Base-by-base conservation (phyloP, 1,284 basidiomycete genomes). In the Neolentinus lepideus region DNA sequence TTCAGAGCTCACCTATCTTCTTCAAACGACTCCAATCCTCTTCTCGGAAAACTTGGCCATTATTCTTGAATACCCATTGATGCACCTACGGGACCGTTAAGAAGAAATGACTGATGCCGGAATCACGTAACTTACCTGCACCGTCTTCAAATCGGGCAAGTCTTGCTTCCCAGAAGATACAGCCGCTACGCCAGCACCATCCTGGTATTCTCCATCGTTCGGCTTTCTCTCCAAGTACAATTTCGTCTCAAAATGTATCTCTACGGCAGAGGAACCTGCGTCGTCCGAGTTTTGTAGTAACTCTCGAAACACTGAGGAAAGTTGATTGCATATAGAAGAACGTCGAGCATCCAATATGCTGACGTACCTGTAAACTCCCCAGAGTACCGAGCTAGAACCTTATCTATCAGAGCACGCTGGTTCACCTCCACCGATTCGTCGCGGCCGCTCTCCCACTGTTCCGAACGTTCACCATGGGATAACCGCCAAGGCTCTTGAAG, bases 211-310 rank as follows among this genome's bases (percentile, higher is more conserved):
- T 12, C 21, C 47, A 54, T 61, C 62, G 21, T 55, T 55, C 25
- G 27, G 54, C 57, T 72, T 70, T n/a, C 66, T 69, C 24, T 78
- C 74, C 4, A 83, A 54, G 57, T 77, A 84, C 8, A 64, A 67
- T 65, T 83, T 72, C 0, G 90, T 90, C 66, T 90, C 84, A 62
- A 94, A 94, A 58, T 78, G 81, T 61, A 95, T 91, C 69, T 94
- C 90, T 1, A 90, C 92, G 35, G 81, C 74, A 55, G 80, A 83
- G 4, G 94, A 89, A 43, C 84, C 86, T 1, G 93, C 94, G 72
- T 98, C 96, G 67, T 98, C 95, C 14, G 95, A 95, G 66, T 98
- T 98, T 75, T 98, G 79, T 0, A 98, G 75, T 10, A 98, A 82
- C 68, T 98, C 95, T 38, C 95, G 82, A 64, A 94, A 96, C 48